These are phyloP conservation scores for Penicillium malachiteum DNA, from an alignment of 495 filamentous ascomycete species.

Conservation along the genomic window DNA sequence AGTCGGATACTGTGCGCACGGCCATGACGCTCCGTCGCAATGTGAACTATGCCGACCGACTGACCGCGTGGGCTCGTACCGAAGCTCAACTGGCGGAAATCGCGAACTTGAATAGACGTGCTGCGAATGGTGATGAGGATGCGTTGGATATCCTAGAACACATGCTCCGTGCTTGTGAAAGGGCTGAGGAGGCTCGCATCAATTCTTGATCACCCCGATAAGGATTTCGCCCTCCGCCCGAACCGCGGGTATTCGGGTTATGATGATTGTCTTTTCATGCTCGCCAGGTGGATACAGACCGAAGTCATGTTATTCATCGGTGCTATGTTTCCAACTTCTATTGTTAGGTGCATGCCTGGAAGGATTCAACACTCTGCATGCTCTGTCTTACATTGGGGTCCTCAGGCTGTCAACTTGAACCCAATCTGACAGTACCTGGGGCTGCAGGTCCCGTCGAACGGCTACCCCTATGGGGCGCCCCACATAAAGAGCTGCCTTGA, in stretches of 20 bases:
- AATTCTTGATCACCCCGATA: neutral
- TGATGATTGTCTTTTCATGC: neutral
- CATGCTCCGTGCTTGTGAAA: constrained; percentile 13
- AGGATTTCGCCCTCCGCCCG: neutral
- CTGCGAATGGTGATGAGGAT: constrained; percentile 33
- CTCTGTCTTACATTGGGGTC: too few species aligned
- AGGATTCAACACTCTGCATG: too few species aligned
- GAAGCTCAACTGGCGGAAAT: constrained; percentile 41
- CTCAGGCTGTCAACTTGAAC: too few species aligned
- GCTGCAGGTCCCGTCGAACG: too few species aligned
- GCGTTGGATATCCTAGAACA: constrained; percentile 33
- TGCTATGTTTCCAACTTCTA: neutral
- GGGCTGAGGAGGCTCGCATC: neutral
- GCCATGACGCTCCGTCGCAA: constrained; percentile 24
- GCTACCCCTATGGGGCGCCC: too few species aligned
- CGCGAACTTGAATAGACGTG: constrained; percentile 32
- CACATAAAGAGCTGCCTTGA: too few species aligned
- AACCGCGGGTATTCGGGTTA: constrained; percentile 7
- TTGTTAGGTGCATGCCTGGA: neutral
- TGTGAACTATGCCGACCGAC: constrained; percentile 31
- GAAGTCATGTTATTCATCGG: neutral
- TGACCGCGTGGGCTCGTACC: constrained; percentile 40
- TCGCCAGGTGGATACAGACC: neutral
- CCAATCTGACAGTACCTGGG: too few species aligned
- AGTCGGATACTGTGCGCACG: constrained; percentile 45